phyloP scores from a whole-genome alignment of 2,329 filamentous ascomycete species.

The Scedosporium dehoogii region DNA sequence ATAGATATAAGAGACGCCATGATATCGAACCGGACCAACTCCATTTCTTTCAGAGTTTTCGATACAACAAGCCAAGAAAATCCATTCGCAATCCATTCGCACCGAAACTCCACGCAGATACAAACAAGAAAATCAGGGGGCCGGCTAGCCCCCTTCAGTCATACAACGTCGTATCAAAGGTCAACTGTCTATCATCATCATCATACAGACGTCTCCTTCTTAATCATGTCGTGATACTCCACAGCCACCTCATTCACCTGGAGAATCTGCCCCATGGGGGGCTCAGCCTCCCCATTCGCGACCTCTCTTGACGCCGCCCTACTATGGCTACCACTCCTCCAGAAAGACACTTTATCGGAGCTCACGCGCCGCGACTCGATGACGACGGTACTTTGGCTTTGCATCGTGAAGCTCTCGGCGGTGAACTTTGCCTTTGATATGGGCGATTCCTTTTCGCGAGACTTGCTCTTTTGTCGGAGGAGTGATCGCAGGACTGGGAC shows the following conservation, averaged over 20 bases:
- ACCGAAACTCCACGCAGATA: too few species aligned
- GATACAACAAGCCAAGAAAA: too few species aligned
- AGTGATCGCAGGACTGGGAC: conserved; percentile 12
- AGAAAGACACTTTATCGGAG: neutral
- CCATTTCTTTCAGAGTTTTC: too few species aligned
- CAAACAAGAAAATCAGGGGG: too few species aligned
- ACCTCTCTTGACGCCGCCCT: neutral
- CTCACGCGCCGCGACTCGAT: conserved; percentile 1
- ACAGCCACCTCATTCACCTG: conserved; percentile 4
- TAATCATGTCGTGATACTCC: conserved; percentile 4
- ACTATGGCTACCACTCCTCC: neutral
- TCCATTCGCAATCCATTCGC: too few species aligned
- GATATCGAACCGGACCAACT: too few species aligned
- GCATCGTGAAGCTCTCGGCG: conserved; percentile 4
- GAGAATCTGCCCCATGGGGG: neutral
- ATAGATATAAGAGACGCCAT: too few species aligned
- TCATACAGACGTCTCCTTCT: neutral
- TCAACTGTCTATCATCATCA: neutral
- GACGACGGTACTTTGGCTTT: conserved; percentile 6
- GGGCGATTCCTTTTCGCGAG: neutral
- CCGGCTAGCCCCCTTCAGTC: too few species aligned
- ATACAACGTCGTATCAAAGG: too few species aligned
- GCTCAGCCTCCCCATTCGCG: neutral
- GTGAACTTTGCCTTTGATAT: neutral
- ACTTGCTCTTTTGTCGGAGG: neutral